Percentiles rank a stretch among this genome's conserved stretches.
These are phyloP conservation scores for Aspergillus terreus DNA, from an alignment of 2,329 filamentous ascomycete genomes.

Conservation along the genomic window DNA sequence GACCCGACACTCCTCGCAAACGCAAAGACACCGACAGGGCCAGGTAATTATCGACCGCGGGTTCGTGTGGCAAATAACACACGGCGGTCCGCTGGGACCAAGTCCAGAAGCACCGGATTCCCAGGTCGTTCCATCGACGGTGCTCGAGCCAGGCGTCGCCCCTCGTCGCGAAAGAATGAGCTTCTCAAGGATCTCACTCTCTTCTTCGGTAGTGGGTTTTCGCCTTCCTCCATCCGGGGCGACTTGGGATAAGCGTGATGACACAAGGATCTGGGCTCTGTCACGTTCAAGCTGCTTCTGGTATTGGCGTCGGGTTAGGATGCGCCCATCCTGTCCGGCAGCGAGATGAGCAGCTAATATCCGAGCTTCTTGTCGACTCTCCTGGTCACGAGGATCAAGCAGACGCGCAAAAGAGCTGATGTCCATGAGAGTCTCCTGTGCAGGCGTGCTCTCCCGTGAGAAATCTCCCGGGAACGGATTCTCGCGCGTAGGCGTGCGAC, in stretches of 20 bases:
- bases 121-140: constrained; percentile 49
- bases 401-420: constrained; percentile 70
- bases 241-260: constrained; percentile 36
- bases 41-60: constrained; percentile 87
- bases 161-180: constrained; percentile 54
- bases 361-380: constrained; percentile 76
- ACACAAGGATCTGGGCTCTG: constrained; percentile 64
- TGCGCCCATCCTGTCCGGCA: constrained; percentile 51
- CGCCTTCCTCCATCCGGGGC: constrained; percentile 16
- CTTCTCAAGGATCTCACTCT: constrained; percentile 56
- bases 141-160: constrained; percentile 2
- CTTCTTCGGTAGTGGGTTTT: constrained; percentile 48
- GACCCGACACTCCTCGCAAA: constrained; percentile 93
- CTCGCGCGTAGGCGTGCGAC: constrained; percentile 70
- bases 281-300: constrained; percentile 64
- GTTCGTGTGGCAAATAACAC: constrained; percentile 87
- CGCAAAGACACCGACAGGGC: constrained; percentile 90
- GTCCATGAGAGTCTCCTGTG: constrained; percentile 61
- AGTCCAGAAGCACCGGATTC: constrained; percentile 68
- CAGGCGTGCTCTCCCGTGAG: constrained; percentile 47
- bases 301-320: constrained; percentile 80
- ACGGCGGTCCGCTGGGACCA: constrained; percentile 73
- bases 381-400: constrained; percentile 72
- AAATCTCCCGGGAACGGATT: constrained; percentile 54
- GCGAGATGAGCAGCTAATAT: constrained; percentile 76